Base-by-base conservation (phyloP, 1,284 basidiomycete genomes). In the Golubevia sp. region DNA sequence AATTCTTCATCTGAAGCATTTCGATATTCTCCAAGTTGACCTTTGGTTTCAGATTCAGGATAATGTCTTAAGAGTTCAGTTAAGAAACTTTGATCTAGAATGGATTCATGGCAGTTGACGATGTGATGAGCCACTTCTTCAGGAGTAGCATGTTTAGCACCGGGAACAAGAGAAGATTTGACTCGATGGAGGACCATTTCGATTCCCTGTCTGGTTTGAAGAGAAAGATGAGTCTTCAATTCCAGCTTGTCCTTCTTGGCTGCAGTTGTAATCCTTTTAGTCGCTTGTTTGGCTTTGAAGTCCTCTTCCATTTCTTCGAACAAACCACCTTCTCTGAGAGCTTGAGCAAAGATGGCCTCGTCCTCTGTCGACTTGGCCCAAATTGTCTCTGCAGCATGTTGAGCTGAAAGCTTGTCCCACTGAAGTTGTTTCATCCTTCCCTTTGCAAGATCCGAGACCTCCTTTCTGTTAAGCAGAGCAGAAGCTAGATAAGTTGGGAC, bases 281-380 rank as follows among this genome's bases (percentile, higher is more conserved):
- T 93, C 55, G 94, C 87, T 84, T 97, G 94, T 85, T 96, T 95
- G 20, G 95, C 94, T 83, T 96, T 95, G 87, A 99, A 99, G 81
- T 96, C 94, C 78, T 97, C 92, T 84, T 99, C 95, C 91, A 99
- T 98, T 85, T 95, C 92, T 75, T 88, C 88, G 90, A 95, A 98
- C 8, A 99, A 89, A 49, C 95, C 93, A 77, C 70, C 62, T 38
- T 72, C 49, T 50, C 73, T 64, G 20, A 83, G 57, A 55, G 65
- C 54, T 55, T 65, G 62, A 51, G 73, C 69, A 27, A 52, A 27
- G 23, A 82, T 51, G 27, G 57, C 18, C 58, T 64, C 62, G 56
- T 83, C 80, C 44, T 73, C 68, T 7, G 62, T 65, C 13, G 64
- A 67, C 58, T 73, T 63, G 11, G 74, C 79, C 71, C 79, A 83